phyloP scores from a whole-genome alignment of 352 stramenopile species.

The Phytophthora sansomeana region DNA sequence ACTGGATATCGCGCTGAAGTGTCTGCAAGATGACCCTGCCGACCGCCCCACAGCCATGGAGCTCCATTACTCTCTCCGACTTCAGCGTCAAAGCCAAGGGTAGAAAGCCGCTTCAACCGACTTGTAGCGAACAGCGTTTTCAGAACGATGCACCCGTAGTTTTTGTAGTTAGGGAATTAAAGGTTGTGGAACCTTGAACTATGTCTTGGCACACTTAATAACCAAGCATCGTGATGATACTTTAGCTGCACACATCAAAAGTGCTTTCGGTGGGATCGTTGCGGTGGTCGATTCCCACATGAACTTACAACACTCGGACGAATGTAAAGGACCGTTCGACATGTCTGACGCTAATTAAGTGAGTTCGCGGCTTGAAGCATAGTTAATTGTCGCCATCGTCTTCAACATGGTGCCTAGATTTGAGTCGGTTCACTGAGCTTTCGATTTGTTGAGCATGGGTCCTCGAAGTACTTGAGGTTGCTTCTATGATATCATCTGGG shows the following conservation, averaged over 20 bases:
- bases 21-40: conserved; percentile 50
- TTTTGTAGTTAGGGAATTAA: background rate
- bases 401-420: background rate
- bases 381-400: too few relatives aligned
- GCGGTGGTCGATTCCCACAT: background rate
- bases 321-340: too few relatives aligned
- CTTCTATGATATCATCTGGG: conserved; percentile 24
- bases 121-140: conserved; percentile 10
- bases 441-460: background rate
- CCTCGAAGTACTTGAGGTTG: conserved; percentile 7
- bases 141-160: background rate
- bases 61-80: conserved; percentile 64
- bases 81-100: conserved; percentile 29
- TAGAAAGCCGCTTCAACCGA: conserved; percentile 11
- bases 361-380: too few relatives aligned
- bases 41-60: conserved; percentile 66
- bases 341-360: too few relatives aligned
- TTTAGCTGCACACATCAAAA: background rate
- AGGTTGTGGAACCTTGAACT: too few relatives aligned
- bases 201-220: too few relatives aligned
- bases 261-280: background rate
- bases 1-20: conserved; percentile 49
- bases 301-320: background rate
- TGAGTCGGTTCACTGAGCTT: background rate
- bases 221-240: too few relatives aligned